Percentiles rank a stretch among this genome's conserved stretches.
phyloP scores from a whole-genome alignment of 106 monocot species.

The Dendrobium chrysotoxum region DNA sequence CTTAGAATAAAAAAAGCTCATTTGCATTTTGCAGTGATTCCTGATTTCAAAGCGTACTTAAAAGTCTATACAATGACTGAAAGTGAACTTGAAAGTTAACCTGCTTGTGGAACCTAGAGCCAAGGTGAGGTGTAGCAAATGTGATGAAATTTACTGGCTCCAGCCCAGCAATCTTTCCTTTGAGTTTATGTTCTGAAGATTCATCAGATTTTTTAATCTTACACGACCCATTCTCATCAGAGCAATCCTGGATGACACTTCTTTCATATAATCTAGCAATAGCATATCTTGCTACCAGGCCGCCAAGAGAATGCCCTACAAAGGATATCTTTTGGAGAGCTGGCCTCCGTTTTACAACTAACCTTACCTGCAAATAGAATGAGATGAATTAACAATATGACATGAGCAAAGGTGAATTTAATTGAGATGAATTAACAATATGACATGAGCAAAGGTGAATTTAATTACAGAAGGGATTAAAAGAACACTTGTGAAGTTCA shows the following conservation, averaged over 20 bases:
- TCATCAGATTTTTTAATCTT: slow-evolving; percentile 11
- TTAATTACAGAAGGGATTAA: not conserved
- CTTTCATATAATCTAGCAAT: slow-evolving; percentile 52
- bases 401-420: not conserved
- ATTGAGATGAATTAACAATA: not conserved
- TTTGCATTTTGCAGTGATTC: not conserved
- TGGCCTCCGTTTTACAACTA: slow-evolving; percentile 43
- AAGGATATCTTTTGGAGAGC: slow-evolving; percentile 76
- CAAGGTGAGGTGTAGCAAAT: slow-evolving; percentile 95
- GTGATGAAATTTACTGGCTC: slow-evolving; percentile 88
- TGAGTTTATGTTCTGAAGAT: slow-evolving; percentile 10
- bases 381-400: not conserved
- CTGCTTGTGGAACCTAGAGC: slow-evolving; percentile 76
- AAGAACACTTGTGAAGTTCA: not conserved
- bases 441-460: not conserved
- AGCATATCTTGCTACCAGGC: slow-evolving; percentile 85
- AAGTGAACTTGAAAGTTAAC: slow-evolving; percentile 21
- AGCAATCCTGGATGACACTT: not conserved
- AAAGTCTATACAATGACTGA: not conserved
- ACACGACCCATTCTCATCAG: slow-evolving; percentile 11
- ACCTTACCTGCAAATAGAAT: slow-evolving; percentile 38
- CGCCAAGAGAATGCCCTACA: slow-evolving; percentile 81
- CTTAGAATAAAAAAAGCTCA: not conserved
- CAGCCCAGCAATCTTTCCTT: slow-evolving; percentile 78
- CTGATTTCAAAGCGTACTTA: not conserved